Conservation (phyloP, 345 rosid species). For the Rubroshorea leprosula region DNA sequence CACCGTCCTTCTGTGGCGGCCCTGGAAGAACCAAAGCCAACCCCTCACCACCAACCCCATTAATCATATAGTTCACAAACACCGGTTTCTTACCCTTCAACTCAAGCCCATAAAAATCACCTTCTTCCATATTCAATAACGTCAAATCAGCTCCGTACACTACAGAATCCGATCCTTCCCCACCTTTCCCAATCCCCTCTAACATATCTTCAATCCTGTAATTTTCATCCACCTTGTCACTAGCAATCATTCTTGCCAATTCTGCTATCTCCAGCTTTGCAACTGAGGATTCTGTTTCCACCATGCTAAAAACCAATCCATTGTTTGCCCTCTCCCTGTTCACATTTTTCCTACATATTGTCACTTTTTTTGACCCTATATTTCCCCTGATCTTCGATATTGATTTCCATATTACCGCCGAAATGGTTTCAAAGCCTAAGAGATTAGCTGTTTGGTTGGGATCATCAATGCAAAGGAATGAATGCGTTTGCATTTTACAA, state of each 20-base stretch:
- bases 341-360: conserved; percentile 27
- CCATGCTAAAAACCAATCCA: conserved; percentile 33
- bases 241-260: conserved; percentile 34
- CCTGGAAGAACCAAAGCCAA: conserved; percentile 40
- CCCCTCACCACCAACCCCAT: conserved; percentile 65
- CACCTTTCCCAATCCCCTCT: conserved; percentile 11
- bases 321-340: conserved; percentile 23
- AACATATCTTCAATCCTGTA: conserved; percentile 25
- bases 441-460: background rate
- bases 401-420: conserved; percentile 58
- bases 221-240: conserved; percentile 19
- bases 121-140: conserved; percentile 52
- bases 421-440: conserved; percentile 31
- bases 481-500: conserved; percentile 30
- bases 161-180: conserved; percentile 32
- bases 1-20: conserved; percentile 14
- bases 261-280: conserved; percentile 25
- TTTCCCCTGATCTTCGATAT: conserved; percentile 30
- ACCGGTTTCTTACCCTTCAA: conserved; percentile 42
- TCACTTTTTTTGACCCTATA: conserved; percentile 22
- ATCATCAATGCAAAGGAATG: conserved; percentile 21
- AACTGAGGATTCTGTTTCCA: conserved; percentile 28
- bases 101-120: conserved; percentile 37
- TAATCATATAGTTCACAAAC: conserved; percentile 37
- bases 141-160: conserved; percentile 62